Evolutionary conservation across 352 stramenopile species (phyloP), one percentile per base, ranked within the genome.

Genomic region (Globisporangium polare): DNA sequence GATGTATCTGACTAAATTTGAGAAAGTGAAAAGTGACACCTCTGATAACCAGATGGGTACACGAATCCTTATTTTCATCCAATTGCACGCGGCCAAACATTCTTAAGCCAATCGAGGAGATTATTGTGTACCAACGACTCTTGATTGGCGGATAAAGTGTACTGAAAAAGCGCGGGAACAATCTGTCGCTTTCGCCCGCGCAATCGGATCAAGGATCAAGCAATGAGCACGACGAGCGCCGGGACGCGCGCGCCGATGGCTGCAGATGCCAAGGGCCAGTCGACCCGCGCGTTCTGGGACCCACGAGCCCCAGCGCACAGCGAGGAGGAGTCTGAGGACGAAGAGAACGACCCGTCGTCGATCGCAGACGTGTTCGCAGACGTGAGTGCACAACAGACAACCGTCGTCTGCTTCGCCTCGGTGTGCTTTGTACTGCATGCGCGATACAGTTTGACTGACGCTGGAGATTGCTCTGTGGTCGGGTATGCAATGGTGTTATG

Each of bases 341-440:
- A 73, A 18, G 68, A 74, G 51, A 67, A 78, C 26, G 68, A 80
- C 18, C 63, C 78, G 41, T 75, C 76, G 54, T 80, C 81, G 31
- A 77, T 90, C 52, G 75, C 78, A 17, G 77, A 88, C 54, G 78
- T 90, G 57, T 92, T 92, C 50, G 72, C 66, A 18, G 75, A 89
- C 60, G 83, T 92, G 58, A n/a, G 68, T 57, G 20, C 8, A 20
- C 53, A 22, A n/a, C n/a, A n/a, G n/a, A n/a, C n/a, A 12, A 15
- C 26, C 33, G 12, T 47, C 29, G 43, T 51, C 10, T 18, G n/a
- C 18, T 24, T 20, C 17, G 12, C 18, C 15, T 33, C 29, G 29
- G 29, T 33, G 8, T 33, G 29, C 29, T 33, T 33, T 33, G 29
- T 33, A 33, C 29, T 33, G 2, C 29, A 33, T 33, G 8, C 29